Evolutionary conservation across 164 flowering plant species (phyloP).

Genomic region (Santalum album): DNA sequence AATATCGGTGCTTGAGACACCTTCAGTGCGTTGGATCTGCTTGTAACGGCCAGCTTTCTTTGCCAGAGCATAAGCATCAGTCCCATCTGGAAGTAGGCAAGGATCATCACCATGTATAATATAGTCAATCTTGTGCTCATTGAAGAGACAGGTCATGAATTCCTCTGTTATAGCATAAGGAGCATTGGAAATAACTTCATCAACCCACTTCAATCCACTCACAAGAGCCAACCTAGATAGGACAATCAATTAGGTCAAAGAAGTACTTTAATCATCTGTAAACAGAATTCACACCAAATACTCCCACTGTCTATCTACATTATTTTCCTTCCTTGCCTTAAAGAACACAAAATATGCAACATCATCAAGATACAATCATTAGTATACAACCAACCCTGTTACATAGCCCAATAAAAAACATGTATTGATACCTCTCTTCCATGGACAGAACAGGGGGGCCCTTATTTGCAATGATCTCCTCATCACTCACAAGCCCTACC

Average conservation of each 20-base stretch:
- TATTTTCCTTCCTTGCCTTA: too few relatives aligned
- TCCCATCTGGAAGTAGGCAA: slow-evolving; percentile 61
- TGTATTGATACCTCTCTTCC: slow-evolving; percentile 63
- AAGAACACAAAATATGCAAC: too few relatives aligned
- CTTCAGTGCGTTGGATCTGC: slow-evolving; percentile 66
- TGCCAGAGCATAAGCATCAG: slow-evolving; percentile 61
- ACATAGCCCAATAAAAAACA: not conserved
- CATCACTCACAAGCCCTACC: slow-evolving; percentile 85
- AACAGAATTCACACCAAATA: too few relatives aligned
- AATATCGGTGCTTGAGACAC: slow-evolving; percentile 67
- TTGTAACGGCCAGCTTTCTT: slow-evolving; percentile 65
- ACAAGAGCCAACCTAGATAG: slow-evolving; percentile 63
- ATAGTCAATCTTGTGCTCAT: slow-evolving; percentile 64
- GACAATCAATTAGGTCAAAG: slow-evolving; percentile 7
- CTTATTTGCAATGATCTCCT: slow-evolving; percentile 72
- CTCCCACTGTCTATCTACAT: too few relatives aligned
- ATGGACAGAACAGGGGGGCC: slow-evolving; percentile 85
- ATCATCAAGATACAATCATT: too few relatives aligned
- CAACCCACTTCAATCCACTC: slow-evolving; percentile 83
- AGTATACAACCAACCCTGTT: too few relatives aligned
- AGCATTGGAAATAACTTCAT: slow-evolving; percentile 67
- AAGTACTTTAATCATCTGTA: too few relatives aligned
- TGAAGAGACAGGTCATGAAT: slow-evolving; percentile 60
- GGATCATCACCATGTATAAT: slow-evolving; percentile 66
- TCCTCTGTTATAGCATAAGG: slow-evolving; percentile 74